Percentiles rank a stretch among this genome's conserved stretches.
Conservation (phyloP, 2,329 filamentous ascomycete species). For the Colletotrichum sp. region DNA sequence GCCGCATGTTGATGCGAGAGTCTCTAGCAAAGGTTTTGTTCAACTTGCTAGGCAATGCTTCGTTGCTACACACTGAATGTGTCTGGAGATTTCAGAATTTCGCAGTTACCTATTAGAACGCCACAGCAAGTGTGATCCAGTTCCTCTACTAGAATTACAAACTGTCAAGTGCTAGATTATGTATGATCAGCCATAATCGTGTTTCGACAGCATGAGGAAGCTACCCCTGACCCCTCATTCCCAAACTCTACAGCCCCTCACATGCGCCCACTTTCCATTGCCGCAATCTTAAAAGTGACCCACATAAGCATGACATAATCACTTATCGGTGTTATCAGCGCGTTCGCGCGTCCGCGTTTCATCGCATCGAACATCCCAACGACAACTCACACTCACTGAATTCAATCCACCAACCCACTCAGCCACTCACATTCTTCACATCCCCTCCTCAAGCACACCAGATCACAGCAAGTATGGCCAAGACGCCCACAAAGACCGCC, state of each 20-base stretch:
- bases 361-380: neutral
- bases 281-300: neutral
- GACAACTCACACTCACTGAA: neutral
- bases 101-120: neutral
- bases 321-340: neutral
- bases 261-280: neutral
- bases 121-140: neutral
- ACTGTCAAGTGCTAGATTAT: neutral
- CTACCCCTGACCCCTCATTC: neutral
- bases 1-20: neutral
- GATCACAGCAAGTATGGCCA: neutral
- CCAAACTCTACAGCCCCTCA: neutral
- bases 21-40: neutral
- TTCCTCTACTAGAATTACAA: neutral
- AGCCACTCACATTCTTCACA: neutral
- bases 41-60: neutral
- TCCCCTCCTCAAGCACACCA: neutral
- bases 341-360: neutral
- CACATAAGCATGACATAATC: neutral
- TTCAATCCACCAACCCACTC: neutral
- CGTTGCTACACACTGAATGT: neutral
- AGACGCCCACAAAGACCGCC: neutral
- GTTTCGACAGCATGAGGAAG: neutral
- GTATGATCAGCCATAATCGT: neutral
- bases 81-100: neutral